A percentile compares a stretch with the other conserved stretches of the same genome.
phyloP scores from a whole-genome alignment of 2,329 filamentous ascomycete species.

The Xylaria polymorpha region DNA sequence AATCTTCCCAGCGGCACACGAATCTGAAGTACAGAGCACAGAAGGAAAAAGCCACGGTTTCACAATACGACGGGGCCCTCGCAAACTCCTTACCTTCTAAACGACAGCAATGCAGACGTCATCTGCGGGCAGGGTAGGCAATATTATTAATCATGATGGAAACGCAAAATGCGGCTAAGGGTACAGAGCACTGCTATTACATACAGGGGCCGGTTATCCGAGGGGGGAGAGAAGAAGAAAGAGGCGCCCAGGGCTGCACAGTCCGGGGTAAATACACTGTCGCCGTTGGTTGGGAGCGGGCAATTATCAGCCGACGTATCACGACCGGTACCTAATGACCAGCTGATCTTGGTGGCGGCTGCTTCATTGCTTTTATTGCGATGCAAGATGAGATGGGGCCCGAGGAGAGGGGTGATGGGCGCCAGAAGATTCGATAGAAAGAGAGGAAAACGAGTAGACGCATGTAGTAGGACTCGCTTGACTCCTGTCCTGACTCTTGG shows the following conservation, averaged over 20 bases:
- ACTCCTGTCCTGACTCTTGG: background rate
- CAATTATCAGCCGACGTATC: slow-evolving; percentile 26
- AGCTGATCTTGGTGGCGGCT: slow-evolving; percentile 28
- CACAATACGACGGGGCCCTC: slow-evolving; percentile 18
- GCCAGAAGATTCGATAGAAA: slow-evolving; percentile 12
- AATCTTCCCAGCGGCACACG: background rate
- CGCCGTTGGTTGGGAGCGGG: slow-evolving; percentile 21
- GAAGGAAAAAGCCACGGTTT: slow-evolving; percentile 14
- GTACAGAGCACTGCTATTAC: slow-evolving; percentile 10
- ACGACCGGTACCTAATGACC: slow-evolving; percentile 17
- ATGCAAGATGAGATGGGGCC: slow-evolving; percentile 19
- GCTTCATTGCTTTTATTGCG: slow-evolving; percentile 20
- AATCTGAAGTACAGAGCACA: background rate
- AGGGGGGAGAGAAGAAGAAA: background rate
- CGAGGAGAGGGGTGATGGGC: background rate
- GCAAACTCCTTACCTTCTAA: slow-evolving; percentile 26
- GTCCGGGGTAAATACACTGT: slow-evolving; percentile 17
- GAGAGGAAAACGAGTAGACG: background rate
- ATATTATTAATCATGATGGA: slow-evolving; percentile 1
- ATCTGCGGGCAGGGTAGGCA: slow-evolving; percentile 13
- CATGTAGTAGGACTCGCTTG: slow-evolving; percentile 4
- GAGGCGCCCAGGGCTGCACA: slow-evolving; percentile 20
- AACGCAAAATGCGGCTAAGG: slow-evolving; percentile 13
- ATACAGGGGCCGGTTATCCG: background rate
- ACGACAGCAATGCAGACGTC: slow-evolving; percentile 23